Base-by-base conservation (phyloP, 1,284 basidiomycete species). In the Porogramme epimiltina region DNA sequence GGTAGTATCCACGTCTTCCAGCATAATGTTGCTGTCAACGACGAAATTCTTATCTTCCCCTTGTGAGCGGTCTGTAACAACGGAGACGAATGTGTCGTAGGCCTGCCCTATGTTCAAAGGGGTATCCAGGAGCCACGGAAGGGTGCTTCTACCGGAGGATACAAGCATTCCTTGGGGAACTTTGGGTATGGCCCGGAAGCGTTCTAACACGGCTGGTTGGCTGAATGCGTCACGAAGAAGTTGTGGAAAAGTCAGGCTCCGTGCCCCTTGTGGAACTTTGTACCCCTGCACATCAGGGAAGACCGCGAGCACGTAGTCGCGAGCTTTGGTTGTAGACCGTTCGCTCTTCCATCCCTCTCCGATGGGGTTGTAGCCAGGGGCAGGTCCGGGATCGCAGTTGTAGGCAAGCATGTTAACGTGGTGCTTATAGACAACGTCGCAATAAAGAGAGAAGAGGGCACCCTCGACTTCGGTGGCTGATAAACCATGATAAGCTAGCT, bases 301-400 rank as follows among this genome's bases (percentile, higher is more conserved):
- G 18, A 44, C 25, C 6, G 42, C 42, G n/a, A 44, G 25, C 16
- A 44, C 24, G 42, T 44, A 44, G 24, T 44, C 42, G 16, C 42
- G 24, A 18, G 16, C 10, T n/a, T 44, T 44, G 16, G 42, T 44
- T 9, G 42, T 44, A 3, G n/a, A 6, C 23, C 42, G 42, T 26
- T 16, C 42, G 42, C 42, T 44, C 26, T 24, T 44, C 42, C 42
- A 44, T 19, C 23, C 42, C 19, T 44, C 23, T 4, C 15, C 11
- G 42, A 44, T 18, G n/a, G 42, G 42, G 19, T 20, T 25, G 19
- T 44, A 44, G n/a, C 42, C 16, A n/a, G 22, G 26, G 26, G 22
- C 16, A n/a, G 42, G 42, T 11, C 42, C 42, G 5, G 26, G 8
- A 3, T 18, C 19, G 4, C 42, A 20, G 6, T 26, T 26, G n/a